Percentiles rank a stretch among this genome's conserved stretches.
phyloP scores from a whole-genome alignment of 176 grass and related monocot species.

The Bonia amplexicaulis region DNA sequence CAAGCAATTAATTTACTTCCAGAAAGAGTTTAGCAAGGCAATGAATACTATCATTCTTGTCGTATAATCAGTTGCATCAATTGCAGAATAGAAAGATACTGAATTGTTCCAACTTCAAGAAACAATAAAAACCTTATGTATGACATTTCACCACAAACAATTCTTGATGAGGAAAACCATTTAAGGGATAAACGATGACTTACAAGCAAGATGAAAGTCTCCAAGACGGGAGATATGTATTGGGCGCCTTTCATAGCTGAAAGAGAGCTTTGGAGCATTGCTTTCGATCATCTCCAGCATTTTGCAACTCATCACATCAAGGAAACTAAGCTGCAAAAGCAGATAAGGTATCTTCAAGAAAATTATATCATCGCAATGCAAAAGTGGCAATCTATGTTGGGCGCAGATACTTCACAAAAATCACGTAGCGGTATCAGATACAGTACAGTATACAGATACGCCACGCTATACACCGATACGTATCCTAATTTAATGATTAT shows the following conservation, averaged over 20 bases:
- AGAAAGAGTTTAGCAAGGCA: neutral
- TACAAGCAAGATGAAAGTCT: neutral
- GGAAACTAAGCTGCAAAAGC: neutral
- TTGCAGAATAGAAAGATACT: neutral
- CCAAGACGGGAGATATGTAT: neutral
- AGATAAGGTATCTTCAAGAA: neutral
- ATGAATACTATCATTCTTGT: neutral
- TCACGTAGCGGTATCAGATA: too few relatives aligned
- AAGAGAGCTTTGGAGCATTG: neutral
- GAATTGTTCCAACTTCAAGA: neutral
- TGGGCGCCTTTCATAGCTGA: neutral
- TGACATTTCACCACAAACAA: neutral
- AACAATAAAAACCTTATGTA: too few relatives aligned
- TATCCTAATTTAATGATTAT: too few relatives aligned
- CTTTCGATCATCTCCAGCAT: neutral
- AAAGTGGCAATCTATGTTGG: neutral
- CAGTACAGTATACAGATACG: too few relatives aligned
- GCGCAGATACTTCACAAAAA: too few relatives aligned
- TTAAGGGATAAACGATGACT: neutral
- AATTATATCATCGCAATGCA: neutral
- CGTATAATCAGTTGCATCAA: neutral
- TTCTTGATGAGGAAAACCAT: too few relatives aligned
- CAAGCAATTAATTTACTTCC: neutral
- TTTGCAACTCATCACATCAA: neutral
- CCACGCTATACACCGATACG: too few relatives aligned